Evolutionary conservation across 1,284 basidiomycete genomes (phyloP), one percentile per base, ranked within the genome.

Genomic region (Moesziomyces globuligerus): DNA sequence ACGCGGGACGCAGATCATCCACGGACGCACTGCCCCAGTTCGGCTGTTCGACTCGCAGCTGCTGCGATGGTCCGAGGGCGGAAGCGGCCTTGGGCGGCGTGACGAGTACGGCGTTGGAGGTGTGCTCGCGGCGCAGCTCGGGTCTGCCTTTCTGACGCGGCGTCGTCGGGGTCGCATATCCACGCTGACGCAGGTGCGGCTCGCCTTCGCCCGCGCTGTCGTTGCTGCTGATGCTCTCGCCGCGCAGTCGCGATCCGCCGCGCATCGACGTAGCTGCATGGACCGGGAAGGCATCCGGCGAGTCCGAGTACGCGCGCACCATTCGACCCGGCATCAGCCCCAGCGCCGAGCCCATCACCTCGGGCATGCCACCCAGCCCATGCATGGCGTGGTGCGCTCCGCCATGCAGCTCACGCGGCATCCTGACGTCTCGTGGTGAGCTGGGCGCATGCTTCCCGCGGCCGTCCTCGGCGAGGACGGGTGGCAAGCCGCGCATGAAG

Each of bases 241-340:
- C 42, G 15, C 66, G 47, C 18, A 59, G 20, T 10, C 54, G 48
- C 17, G 58, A 69, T 4, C 40, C 54, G 3, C 20, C 36, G 3
- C 42, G 48, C 28, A 49, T 21, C 11, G 26, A 20, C 2, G 40
- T 15, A 2, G 21, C 32, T 13, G 54, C 49, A 2, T 54, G 28
- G 17, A 25, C 17, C 3, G 47, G 37, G 7, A 48, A 40, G 1
- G 50, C 25, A 40, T 41, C 45, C 5, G 49, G 36, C 32, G 43
- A 46, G 26, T 70, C 66, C 1, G 66, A 70, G 28, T 70, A 49
- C 5, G 66, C 60, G 5, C 55, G 47, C 1, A 70, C 51, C 59
- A 70, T 64, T 21, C 50, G 58, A 3, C 59, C 55, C 17, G 66
- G 66, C 48, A 59, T 49, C 18, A 70, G 23, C 10, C 66, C 59